These are phyloP conservation scores for Ophiocordyceps camponoti-rufipedis DNA, from an alignment of 2,329 filamentous ascomycete genomes.

Conservation along the genomic window DNA sequence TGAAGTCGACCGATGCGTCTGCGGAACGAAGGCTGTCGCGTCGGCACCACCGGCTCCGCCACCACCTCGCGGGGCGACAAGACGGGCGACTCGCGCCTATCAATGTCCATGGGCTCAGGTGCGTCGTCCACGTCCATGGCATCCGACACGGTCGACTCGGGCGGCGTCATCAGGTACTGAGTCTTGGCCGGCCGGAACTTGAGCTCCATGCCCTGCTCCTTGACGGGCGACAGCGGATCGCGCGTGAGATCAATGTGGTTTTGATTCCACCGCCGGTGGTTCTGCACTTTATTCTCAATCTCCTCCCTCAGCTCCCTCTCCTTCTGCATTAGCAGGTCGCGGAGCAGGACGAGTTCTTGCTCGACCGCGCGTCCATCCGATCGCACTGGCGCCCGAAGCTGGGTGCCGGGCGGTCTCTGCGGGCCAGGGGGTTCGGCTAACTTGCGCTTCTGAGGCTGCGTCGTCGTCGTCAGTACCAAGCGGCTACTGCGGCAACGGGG, in stretches of 20 bases:
- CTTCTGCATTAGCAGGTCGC: constrained; percentile 64
- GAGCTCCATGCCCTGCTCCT: constrained; percentile 40
- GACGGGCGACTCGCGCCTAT: constrained; percentile 16
- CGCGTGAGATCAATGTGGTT: constrained; percentile 78
- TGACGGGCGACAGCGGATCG: constrained; percentile 64
- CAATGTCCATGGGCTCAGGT: constrained; percentile 22
- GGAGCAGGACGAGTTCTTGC: constrained; percentile 58
- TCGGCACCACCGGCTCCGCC: constrained; percentile 18
- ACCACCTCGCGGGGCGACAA: constrained; percentile 26
- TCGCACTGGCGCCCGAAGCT: constrained; percentile 51
- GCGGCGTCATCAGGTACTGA: constrained; percentile 50
- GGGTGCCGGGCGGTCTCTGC: constrained; percentile 42
- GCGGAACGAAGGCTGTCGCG: constrained; percentile 49
- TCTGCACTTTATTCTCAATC: constrained; percentile 71
- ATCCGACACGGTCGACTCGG: constrained; percentile 35
- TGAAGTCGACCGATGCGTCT: constrained; percentile 72
- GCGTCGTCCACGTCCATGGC: constrained; percentile 37
- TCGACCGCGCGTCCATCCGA: constrained; percentile 55
- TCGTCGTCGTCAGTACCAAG: constrained; percentile 17
- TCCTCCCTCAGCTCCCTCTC: constrained; percentile 65
- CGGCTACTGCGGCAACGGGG: constrained; percentile 13
- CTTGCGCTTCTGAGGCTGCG: constrained; percentile 54
- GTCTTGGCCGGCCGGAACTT: constrained; percentile 56
- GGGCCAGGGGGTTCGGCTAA: constrained; percentile 37
- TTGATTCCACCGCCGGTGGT: constrained; percentile 83